phyloP scores from a whole-genome alignment of 306 rosid genomes.

The Pyrus betulifolia region DNA sequence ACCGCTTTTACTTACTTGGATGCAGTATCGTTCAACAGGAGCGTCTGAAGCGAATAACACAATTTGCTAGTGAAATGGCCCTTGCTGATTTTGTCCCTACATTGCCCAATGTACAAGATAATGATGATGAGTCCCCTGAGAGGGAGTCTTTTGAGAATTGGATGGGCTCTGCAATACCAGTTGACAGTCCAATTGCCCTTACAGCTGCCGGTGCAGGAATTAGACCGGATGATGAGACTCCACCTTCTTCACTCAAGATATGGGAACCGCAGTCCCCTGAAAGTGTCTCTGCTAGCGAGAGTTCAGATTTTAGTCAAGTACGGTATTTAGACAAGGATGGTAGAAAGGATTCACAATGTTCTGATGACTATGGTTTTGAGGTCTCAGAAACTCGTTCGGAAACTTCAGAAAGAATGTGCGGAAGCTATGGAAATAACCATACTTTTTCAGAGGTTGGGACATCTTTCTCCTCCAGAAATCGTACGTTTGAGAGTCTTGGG shows the following conservation, averaged over 20 bases:
- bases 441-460: constrained; percentile 45
- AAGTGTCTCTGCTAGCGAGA: constrained; percentile 52
- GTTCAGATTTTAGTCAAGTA: constrained; percentile 51
- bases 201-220: constrained; percentile 86
- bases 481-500: constrained; percentile 41
- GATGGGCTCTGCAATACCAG: constrained; percentile 81
- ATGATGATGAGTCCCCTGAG: constrained; percentile 37
- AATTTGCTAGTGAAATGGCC: constrained; percentile 54
- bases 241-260: constrained; percentile 35
- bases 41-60: constrained; percentile 82
- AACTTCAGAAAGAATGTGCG: constrained; percentile 40
- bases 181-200: constrained; percentile 54
- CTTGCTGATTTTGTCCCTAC: constrained; percentile 44
- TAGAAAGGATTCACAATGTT: constrained; percentile 34
- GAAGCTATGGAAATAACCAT: constrained; percentile 38
- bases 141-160: constrained; percentile 44
- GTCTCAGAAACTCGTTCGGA: constrained; percentile 30
- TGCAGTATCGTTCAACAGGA: constrained; percentile 96
- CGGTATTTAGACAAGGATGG: constrained; percentile 53
- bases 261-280: constrained; percentile 64
- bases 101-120: constrained; percentile 36
- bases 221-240: constrained; percentile 49
- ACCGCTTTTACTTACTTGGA: constrained; percentile 29
- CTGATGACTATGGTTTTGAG: constrained; percentile 42
- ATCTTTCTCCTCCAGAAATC: constrained; percentile 33